Evolutionary conservation across 495 filamentous ascomycete genomes (phyloP).

Genomic region (Penicillium maclennaniae): DNA sequence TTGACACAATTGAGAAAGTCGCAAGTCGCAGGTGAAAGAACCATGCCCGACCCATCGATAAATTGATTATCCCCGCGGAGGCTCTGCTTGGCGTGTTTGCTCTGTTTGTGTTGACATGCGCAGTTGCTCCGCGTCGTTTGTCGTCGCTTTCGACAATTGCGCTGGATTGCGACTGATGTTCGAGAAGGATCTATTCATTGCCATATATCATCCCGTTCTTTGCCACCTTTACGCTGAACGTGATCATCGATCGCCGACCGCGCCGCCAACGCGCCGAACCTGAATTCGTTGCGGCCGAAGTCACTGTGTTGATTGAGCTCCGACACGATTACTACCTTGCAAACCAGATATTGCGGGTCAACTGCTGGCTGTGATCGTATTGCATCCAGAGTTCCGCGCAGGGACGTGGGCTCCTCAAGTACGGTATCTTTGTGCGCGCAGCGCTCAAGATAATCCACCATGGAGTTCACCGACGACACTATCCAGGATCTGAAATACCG

Average conservation of each 20-base stretch:
- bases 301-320: not conserved
- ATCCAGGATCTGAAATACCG: constrained; percentile 54
- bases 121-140: constrained; percentile 4
- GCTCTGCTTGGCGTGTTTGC: constrained; percentile 29
- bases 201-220: not conserved
- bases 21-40: not conserved
- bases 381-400: not conserved
- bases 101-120: constrained; percentile 11
- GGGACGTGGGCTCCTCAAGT: not conserved
- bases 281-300: constrained; percentile 1
- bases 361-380: not conserved
- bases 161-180: not conserved
- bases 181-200: not conserved
- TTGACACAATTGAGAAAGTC: constrained; percentile 17
- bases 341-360: not conserved
- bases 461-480: constrained; percentile 42
- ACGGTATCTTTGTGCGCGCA: not conserved
- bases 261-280: constrained; percentile 12
- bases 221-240: not conserved
- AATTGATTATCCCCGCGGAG: constrained; percentile 16
- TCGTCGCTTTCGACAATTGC: not conserved
- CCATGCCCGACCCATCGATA: constrained; percentile 1
- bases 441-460: constrained; percentile 10
- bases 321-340: not conserved
- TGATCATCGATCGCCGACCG: not conserved